A percentile compares a stretch with the other conserved stretches of the same genome.
Evolutionary conservation across 805 yeast species (phyloP).

Genomic region (Candida coquimbonensis): DNA sequence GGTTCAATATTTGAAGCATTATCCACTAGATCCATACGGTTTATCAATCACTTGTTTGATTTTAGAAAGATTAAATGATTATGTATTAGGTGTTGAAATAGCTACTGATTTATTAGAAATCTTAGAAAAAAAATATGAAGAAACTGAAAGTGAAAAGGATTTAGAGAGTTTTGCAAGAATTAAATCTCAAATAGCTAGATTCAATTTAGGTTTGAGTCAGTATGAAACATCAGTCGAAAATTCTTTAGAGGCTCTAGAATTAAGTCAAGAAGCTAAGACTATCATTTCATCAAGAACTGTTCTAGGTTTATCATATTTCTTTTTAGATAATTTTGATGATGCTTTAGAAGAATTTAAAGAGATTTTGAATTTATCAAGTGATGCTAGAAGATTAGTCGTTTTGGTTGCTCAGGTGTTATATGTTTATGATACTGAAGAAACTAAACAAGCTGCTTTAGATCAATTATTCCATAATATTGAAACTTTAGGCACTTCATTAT

Average conservation of each 20-base stretch:
- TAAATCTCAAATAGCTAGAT: slow-evolving; percentile 66
- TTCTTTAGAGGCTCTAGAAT: slow-evolving; percentile 48
- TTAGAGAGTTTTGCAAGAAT: slow-evolving; percentile 48
- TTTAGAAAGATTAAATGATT: slow-evolving; percentile 67
- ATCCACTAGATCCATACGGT: slow-evolving; percentile 53
- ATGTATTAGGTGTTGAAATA: slow-evolving; percentile 42
- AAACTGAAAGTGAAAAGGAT: slow-evolving; percentile 38
- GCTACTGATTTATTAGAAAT: slow-evolving; percentile 40
- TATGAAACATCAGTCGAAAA: slow-evolving; percentile 54
- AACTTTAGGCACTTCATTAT: slow-evolving; percentile 55
- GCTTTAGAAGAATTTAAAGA: slow-evolving; percentile 62
- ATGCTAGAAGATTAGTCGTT: slow-evolving; percentile 60
- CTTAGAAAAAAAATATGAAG: slow-evolving; percentile 52
- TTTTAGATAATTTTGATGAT: slow-evolving; percentile 50
- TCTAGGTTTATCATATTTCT: slow-evolving; percentile 67
- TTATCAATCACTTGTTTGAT: slow-evolving; percentile 46
- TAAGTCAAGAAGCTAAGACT: slow-evolving; percentile 31
- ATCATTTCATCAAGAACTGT: slow-evolving; percentile 57
- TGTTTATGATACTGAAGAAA: slow-evolving; percentile 67
- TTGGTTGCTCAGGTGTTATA: slow-evolving; percentile 74
- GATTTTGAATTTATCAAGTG: slow-evolving; percentile 50
- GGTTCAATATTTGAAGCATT: slow-evolving; percentile 52
- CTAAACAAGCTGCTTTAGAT: slow-evolving; percentile 77
- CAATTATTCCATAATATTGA: slow-evolving; percentile 66
- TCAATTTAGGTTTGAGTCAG: slow-evolving; percentile 52